Evolutionary conservation across 371 early-diverging fungal species (phyloP), one percentile per base, ranked within the genome.

Genomic region (Parasitella parasitica): DNA sequence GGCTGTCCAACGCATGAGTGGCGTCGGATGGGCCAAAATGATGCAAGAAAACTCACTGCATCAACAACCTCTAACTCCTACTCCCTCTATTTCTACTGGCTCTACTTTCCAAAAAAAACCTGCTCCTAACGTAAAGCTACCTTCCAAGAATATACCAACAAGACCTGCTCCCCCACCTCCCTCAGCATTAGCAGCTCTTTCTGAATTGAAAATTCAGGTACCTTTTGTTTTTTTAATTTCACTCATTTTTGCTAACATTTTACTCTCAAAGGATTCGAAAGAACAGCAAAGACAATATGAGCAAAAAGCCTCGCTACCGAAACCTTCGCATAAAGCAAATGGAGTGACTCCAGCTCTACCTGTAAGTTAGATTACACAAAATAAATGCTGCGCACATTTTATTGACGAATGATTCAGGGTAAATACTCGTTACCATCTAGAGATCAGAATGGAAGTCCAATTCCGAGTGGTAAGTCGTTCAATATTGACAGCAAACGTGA

Each of bases 1-100:
- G 11, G 66, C 71, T 13, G 74, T 73, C 15, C 71, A 73, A 57
- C 59, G 65, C 26, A 43, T 59, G 53, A 64, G 66, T 56, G 74
- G 67, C 24, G 57, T 67, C 3, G 59, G 57, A 46, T 73, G 74
- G 74, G 64, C 70, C 22, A 64, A 71, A 27, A 34, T 68, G 49
- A 60, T 71, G 57, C 66, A 67, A 38, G 66, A 70, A 43, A 52
- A 52, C 5, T 43, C 52, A 48, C 36, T 43, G 18, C 54, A 61
- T 4, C 48, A 54, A 51, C 20, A 24, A 27, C 43, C 43, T 20
- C 18, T 20, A 6, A 22, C 43, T 9, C 43, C 22, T 11, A 43
- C 43, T 43, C 11, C 43, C 1, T 43, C 43, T 0, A 16, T 22
- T 1, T 43, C 43, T 43, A 16, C 39, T 2, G n/a, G n/a, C n/a